Evolutionary conservation across 257 asterid species (phyloP).

Genomic region (Thymus quinquecostatus): DNA sequence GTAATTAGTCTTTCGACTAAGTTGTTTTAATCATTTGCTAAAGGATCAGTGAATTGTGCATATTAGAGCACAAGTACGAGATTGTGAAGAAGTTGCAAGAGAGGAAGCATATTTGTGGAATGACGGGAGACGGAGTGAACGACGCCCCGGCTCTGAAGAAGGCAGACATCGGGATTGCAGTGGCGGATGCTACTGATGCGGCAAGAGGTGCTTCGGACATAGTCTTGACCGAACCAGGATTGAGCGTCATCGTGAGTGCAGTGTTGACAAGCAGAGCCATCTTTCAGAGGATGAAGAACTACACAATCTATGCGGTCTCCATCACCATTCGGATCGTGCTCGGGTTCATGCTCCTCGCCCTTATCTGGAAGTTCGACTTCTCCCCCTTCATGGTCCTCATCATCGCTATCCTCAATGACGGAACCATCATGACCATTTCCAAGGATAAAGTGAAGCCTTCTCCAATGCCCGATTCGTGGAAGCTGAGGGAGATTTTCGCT

Average conservation of each 20-base stretch:
- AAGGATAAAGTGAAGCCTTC: slow-evolving; percentile 69
- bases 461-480: slow-evolving; percentile 65
- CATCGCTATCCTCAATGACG: slow-evolving; percentile 65
- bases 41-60: neutral
- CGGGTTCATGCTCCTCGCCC: slow-evolving; percentile 62
- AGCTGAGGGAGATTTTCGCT: slow-evolving; percentile 63
- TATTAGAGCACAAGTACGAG: slow-evolving; percentile 58
- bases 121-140: slow-evolving; percentile 72
- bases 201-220: slow-evolving; percentile 61
- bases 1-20: too few relatives aligned
- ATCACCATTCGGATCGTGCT: slow-evolving; percentile 64
- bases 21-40: neutral
- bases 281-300: slow-evolving; percentile 70
- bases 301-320: slow-evolving; percentile 68
- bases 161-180: slow-evolving; percentile 65
- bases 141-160: slow-evolving; percentile 66
- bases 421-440: slow-evolving; percentile 67
- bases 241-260: slow-evolving; percentile 59
- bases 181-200: slow-evolving; percentile 67
- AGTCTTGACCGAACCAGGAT: slow-evolving; percentile 58
- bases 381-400: slow-evolving; percentile 71
- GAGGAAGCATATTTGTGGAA: slow-evolving; percentile 57
- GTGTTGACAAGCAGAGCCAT: slow-evolving; percentile 62
- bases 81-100: slow-evolving; percentile 66
- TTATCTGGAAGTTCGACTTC: slow-evolving; percentile 70